A percentile compares a stretch with the other conserved stretches of the same genome.
These are phyloP conservation scores for Globisporangium irregulare DNA, from an alignment of 352 stramenopile genomes.

Conservation along the genomic window DNA sequence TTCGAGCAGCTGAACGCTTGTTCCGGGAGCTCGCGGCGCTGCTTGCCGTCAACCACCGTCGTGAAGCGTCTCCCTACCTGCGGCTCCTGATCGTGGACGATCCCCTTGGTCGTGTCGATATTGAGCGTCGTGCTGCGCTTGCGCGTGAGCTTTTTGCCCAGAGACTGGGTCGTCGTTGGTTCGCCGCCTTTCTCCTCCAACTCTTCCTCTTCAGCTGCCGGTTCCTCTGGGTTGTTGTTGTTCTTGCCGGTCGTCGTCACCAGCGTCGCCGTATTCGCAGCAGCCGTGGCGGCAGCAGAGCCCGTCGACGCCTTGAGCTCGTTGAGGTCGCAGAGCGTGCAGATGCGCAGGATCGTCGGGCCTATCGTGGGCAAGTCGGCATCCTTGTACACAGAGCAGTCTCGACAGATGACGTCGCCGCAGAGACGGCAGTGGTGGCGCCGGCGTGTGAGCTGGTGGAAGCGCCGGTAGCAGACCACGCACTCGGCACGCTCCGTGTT, in stretches of 20 bases:
- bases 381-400: constrained; percentile 73
- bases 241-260: background rate
- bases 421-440: constrained; percentile 78
- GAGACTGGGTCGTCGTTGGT: background rate
- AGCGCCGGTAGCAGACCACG: constrained; percentile 58
- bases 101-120: constrained; percentile 14
- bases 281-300: constrained; percentile 12
- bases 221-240: background rate
- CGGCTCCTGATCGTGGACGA: constrained; percentile 5
- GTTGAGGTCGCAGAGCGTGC: constrained; percentile 46
- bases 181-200: background rate
- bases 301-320: constrained; percentile 19
- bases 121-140: constrained; percentile 20
- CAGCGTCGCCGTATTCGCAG: background rate
- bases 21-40: constrained; percentile 5
- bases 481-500: constrained; percentile 57
- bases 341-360: constrained; percentile 64
- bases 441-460: constrained; percentile 61
- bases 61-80: constrained; percentile 13
- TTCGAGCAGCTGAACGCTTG: constrained; percentile 24
- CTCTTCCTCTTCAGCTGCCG: background rate
- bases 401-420: constrained; percentile 69
- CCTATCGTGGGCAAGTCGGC: constrained; percentile 64
- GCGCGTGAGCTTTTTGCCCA: constrained; percentile 6
- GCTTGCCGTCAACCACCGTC: constrained; percentile 14